These are phyloP conservation scores for Ramularia collo-cygni DNA, from an alignment of 2,329 filamentous ascomycete genomes.

Conservation along the genomic window DNA sequence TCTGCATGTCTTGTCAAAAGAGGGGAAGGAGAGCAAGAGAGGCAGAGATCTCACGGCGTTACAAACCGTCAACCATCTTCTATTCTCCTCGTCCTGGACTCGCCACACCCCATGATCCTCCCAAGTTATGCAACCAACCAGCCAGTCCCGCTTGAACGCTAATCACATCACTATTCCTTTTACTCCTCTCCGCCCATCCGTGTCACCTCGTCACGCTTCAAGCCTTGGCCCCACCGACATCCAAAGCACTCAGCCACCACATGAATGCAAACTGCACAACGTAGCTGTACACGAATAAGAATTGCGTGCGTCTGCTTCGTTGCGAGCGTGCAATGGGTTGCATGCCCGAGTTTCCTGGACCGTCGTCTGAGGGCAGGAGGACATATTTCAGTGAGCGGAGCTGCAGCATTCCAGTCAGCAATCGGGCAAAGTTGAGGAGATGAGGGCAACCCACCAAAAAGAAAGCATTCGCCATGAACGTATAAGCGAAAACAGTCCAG, in stretches of 20 bases:
- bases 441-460: slow-evolving; percentile 65
- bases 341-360: slow-evolving; percentile 57
- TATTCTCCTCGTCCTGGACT: too few relatives aligned
- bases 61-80: too few relatives aligned
- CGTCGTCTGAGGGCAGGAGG: slow-evolving; percentile 73
- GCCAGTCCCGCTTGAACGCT: too few relatives aligned
- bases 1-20: too few relatives aligned
- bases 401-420: slow-evolving; percentile 39
- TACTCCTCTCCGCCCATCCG: too few relatives aligned
- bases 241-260: slow-evolving; percentile 63
- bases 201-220: too few relatives aligned
- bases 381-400: slow-evolving; percentile 95
- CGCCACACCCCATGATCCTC: too few relatives aligned
- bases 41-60: too few relatives aligned
- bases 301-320: slow-evolving; percentile 81
- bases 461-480: slow-evolving; percentile 87
- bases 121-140: too few relatives aligned
- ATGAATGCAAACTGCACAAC: slow-evolving; percentile 91
- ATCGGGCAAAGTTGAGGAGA: neutral
- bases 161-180: too few relatives aligned
- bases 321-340: slow-evolving; percentile 75
- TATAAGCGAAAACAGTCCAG: slow-evolving; percentile 85
- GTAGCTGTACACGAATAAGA: slow-evolving; percentile 91
- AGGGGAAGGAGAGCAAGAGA: too few relatives aligned
- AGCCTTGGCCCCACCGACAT: slow-evolving; percentile 14